phyloP scores from a whole-genome alignment of 495 filamentous ascomycete species.

The Cercophora sp. region DNA sequence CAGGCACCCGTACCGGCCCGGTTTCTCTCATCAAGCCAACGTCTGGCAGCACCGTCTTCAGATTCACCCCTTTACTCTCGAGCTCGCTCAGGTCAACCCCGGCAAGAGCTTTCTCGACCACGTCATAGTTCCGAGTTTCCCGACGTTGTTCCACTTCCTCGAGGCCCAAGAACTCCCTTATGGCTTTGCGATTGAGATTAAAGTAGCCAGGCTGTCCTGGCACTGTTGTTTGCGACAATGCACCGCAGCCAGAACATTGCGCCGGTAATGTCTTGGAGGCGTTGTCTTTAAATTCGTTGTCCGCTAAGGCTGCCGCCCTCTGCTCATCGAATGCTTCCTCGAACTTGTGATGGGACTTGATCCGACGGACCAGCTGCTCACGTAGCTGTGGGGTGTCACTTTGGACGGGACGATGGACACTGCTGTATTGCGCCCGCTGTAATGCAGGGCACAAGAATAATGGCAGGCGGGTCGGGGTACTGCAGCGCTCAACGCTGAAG shows the following conservation, averaged over 20 bases:
- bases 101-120: slow-evolving; percentile 38
- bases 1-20: slow-evolving; percentile 29
- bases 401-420: slow-evolving; percentile 5
- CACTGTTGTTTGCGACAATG: slow-evolving; percentile 67
- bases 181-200: slow-evolving; percentile 49
- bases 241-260: slow-evolving; percentile 85
- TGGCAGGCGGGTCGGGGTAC: slow-evolving; percentile 32
- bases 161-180: slow-evolving; percentile 42
- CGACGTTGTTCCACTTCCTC: slow-evolving; percentile 15
- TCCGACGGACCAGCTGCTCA: no score
- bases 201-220: slow-evolving; percentile 77
- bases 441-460: slow-evolving; percentile 44
- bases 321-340: no score
- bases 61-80: slow-evolving; percentile 38
- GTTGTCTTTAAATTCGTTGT: slow-evolving; percentile 12
- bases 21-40: slow-evolving; percentile 5
- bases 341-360: no score
- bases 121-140: slow-evolving; percentile 29
- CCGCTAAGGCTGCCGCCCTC: slow-evolving; percentile 30
- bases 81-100: slow-evolving; percentile 39
- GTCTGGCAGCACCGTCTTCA: slow-evolving; percentile 26
- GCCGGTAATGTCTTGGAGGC: slow-evolving; percentile 43
- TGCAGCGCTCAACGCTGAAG: slow-evolving; percentile 34
- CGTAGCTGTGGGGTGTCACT: slow-evolving; percentile 21
- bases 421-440: background rate